Evolutionary conservation across 257 asterid species (phyloP).

Genomic region (Ilex asprella): DNA sequence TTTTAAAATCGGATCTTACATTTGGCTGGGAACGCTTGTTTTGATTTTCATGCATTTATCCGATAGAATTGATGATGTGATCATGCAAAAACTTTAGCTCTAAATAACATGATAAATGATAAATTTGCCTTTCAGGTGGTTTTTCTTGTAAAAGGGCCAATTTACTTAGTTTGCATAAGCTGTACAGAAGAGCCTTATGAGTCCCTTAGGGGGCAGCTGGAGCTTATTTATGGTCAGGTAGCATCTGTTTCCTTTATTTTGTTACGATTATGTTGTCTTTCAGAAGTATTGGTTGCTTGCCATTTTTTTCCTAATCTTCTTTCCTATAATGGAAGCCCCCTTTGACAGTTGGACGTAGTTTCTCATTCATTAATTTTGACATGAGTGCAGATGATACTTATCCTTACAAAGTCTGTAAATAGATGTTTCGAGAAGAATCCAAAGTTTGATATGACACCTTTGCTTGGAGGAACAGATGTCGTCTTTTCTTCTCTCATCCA

Average conservation of each 20-base stretch:
- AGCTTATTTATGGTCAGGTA: slow-evolving; percentile 90
- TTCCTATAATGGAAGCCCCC: slow-evolving; percentile 5
- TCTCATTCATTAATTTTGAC: slow-evolving; percentile 20
- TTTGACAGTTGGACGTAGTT: slow-evolving; percentile 1
- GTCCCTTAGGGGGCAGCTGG: slow-evolving; percentile 83
- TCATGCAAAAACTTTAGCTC: too few relatives aligned
- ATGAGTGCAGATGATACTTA: slow-evolving; percentile 80
- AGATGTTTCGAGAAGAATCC: slow-evolving; percentile 96
- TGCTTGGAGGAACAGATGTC: slow-evolving; percentile 95
- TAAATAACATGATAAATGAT: too few relatives aligned
- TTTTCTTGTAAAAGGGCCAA: slow-evolving; percentile 96
- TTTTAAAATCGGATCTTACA: too few relatives aligned
- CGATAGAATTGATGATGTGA: neutral
- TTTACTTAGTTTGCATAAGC: slow-evolving; percentile 96
- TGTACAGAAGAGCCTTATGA: slow-evolving; percentile 94
- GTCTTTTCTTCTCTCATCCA: slow-evolving; percentile 94
- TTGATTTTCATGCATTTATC: neutral
- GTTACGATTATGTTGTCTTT: neutral
- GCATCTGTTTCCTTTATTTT: slow-evolving; percentile 3
- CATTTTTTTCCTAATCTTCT: neutral
- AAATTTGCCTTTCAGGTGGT: slow-evolving; percentile 52
- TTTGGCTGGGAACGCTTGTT: neutral
- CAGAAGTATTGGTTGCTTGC: neutral
- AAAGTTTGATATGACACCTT: slow-evolving; percentile 91
- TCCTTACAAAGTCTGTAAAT: slow-evolving; percentile 90